These are phyloP conservation scores for Exserohilum rostratum DNA, from an alignment of 2,329 filamentous ascomycete species.

Conservation along the genomic window DNA sequence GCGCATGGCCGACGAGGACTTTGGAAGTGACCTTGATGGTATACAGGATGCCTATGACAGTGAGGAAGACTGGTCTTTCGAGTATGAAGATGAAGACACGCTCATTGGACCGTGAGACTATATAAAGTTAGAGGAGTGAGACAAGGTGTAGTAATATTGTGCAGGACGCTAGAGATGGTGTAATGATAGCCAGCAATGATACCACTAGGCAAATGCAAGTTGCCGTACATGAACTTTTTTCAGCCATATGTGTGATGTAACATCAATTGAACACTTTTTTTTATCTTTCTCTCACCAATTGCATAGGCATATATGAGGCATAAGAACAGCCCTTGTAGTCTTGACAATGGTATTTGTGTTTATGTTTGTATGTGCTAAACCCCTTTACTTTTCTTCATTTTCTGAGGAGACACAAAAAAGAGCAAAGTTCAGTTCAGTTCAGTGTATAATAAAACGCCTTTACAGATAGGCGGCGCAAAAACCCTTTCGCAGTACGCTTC, in stretches of 20 bases:
- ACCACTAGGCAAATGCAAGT: slow-evolving; percentile 9
- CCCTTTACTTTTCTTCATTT: not conserved
- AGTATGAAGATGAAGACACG: slow-evolving; percentile 2
- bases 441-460: no score
- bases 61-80: slow-evolving; percentile 15
- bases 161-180: not conserved
- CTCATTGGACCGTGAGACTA: not conserved
- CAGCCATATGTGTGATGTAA: no score
- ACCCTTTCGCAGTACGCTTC: no score
- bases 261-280: not conserved
- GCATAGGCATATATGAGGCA: no score
- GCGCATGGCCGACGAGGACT: slow-evolving; percentile 6
- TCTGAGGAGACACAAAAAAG: not conserved
- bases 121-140: not conserved
- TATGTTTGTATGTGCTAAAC: not conserved
- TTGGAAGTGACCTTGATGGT: slow-evolving; percentile 10
- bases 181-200: slow-evolving; percentile 10
- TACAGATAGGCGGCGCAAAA: no score
- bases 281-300: no score
- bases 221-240: not conserved
- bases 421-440: not conserved
- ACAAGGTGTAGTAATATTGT: slow-evolving; percentile 6
- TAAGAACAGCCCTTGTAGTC: no score
- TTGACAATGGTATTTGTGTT: not conserved
- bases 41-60: slow-evolving; percentile 11